phyloP scores from a whole-genome alignment of 2,329 filamentous ascomycete species.

The Aspergillus ruber region DNA sequence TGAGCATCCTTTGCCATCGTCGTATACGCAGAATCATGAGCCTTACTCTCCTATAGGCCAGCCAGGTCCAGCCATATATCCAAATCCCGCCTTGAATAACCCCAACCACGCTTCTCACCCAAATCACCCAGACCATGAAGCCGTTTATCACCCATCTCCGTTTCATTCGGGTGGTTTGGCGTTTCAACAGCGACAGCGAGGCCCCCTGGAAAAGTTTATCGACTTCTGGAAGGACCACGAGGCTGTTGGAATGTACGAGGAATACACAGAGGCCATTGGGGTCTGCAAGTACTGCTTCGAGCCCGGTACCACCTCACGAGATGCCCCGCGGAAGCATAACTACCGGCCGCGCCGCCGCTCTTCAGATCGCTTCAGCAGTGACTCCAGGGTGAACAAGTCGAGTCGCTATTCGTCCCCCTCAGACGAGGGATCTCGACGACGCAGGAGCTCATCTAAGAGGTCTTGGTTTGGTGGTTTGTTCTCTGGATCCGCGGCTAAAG shows the following conservation, averaged over 20 bases:
- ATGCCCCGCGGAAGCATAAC: conserved; percentile 57
- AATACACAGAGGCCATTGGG: conserved; percentile 61
- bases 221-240: conserved; percentile 60
- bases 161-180: conserved; percentile 36
- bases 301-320: conserved; percentile 48
- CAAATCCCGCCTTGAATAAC: conserved; percentile 7
- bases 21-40: neutral
- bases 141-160: conserved; percentile 21
- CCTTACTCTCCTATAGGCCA: neutral
- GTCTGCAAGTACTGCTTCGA: conserved; percentile 62
- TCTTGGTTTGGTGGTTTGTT: conserved; percentile 51
- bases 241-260: conserved; percentile 60
- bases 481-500: conserved; percentile 50
- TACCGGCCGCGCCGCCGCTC: conserved; percentile 44
- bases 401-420: conserved; percentile 49
- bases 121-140: conserved; percentile 18
- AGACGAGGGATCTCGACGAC: conserved; percentile 43
- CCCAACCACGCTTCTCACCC: conserved; percentile 30
- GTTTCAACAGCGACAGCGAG: conserved; percentile 48
- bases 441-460: conserved; percentile 36
- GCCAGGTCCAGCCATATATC: conserved; percentile 6
- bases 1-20: conserved; percentile 11
- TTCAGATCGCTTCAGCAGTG: conserved; percentile 38
- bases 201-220: conserved; percentile 50
- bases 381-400: conserved; percentile 52